phyloP scores from a whole-genome alignment of 2,329 filamentous ascomycete species.

The Exophiala dermatitidis region DNA sequence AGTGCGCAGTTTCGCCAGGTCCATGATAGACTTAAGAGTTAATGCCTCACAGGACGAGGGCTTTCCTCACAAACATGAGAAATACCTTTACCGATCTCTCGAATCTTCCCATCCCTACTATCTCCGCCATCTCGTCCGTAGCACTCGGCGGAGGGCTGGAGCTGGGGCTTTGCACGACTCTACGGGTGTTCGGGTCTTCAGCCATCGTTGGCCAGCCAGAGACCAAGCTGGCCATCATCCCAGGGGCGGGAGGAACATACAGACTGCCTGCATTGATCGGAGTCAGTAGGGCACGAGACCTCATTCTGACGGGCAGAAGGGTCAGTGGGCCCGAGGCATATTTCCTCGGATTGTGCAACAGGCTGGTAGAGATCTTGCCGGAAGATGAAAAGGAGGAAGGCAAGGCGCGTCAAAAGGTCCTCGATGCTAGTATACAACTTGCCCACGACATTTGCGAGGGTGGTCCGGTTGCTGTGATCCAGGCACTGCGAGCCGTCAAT shows the following conservation, averaged over 20 bases:
- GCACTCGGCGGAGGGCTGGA: slow-evolving; percentile 92
- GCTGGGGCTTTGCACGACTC: slow-evolving; percentile 78
- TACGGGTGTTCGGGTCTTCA: slow-evolving; percentile 77
- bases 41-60: slow-evolving; percentile 54
- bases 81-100: slow-evolving; percentile 66
- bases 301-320: slow-evolving; percentile 83
- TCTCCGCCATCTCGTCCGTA: slow-evolving; percentile 75
- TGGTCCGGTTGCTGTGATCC: slow-evolving; percentile 73
- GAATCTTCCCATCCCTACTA: slow-evolving; percentile 75
- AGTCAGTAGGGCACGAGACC: slow-evolving; percentile 70
- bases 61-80: slow-evolving; percentile 72
- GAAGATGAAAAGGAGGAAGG: slow-evolving; percentile 47
- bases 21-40: slow-evolving; percentile 3
- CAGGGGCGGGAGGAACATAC: slow-evolving; percentile 87
- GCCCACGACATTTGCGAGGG: slow-evolving; percentile 84
- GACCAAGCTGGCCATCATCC: slow-evolving; percentile 86
- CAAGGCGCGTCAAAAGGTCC: slow-evolving; percentile 58
- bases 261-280: slow-evolving; percentile 79
- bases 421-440: slow-evolving; percentile 69
- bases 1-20: slow-evolving; percentile 50
- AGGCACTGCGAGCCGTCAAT: slow-evolving; percentile 70
- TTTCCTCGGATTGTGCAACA: slow-evolving; percentile 80
- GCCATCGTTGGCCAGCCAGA: slow-evolving; percentile 79
- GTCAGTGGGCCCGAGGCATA: slow-evolving; percentile 80
- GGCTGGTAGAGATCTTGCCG: slow-evolving; percentile 72